Evolutionary conservation across 768 basidiomycete genomes (phyloP).

Genomic region (Mycena galericulata): DNA sequence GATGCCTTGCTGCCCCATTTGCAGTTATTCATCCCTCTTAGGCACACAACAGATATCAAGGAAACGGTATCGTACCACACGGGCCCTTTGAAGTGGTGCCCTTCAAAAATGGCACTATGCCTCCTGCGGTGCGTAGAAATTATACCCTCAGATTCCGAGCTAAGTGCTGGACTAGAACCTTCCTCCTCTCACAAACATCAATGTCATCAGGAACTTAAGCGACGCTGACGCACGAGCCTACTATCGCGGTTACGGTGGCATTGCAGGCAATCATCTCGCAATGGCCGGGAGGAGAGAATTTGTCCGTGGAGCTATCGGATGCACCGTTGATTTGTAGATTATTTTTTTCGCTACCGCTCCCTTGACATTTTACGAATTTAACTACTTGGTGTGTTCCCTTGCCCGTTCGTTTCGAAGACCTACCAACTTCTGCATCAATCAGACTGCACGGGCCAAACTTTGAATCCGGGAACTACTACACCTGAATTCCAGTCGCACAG

Average conservation of each 20-base stretch:
- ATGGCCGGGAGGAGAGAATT: constrained; percentile 4
- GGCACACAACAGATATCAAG: constrained; percentile 6
- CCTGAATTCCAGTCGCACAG: no score
- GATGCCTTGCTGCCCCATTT: background rate
- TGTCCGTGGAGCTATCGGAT: constrained; percentile 5
- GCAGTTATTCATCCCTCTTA: background rate
- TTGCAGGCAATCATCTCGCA: background rate
- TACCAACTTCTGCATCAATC: no score
- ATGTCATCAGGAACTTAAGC: constrained; percentile 2
- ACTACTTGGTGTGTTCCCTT: no score
- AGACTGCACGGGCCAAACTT: no score
- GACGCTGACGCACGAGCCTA: constrained; percentile 1
- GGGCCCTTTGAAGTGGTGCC: constrained; percentile 11
- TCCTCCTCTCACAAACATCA: constrained; percentile 4
- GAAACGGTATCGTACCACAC: background rate
- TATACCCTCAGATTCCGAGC: constrained; percentile 1
- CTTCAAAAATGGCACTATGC: constrained; percentile 13
- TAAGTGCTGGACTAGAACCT: background rate
- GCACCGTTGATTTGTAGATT: constrained; percentile 6
- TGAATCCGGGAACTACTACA: no score
- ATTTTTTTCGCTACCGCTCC: no score
- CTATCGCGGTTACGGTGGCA: constrained; percentile 2
- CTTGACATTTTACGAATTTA: no score
- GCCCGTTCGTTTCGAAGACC: no score
- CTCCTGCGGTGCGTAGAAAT: constrained; percentile 5